Evolutionary conservation across 305 asterid species (phyloP).

Genomic region (Petunia hybrid): DNA sequence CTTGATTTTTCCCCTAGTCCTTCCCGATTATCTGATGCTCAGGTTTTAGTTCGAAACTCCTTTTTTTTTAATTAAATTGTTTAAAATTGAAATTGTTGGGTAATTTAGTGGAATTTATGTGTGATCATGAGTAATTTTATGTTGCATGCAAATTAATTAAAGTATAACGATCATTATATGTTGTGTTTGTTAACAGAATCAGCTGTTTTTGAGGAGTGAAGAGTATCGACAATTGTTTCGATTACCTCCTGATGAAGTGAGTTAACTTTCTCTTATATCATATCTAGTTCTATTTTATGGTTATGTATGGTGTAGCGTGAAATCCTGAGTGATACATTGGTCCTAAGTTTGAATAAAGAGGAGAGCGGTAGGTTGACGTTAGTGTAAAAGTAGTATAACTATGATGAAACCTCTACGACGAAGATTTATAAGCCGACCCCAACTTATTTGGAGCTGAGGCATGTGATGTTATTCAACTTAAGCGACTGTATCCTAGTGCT

Average conservation of each 20-base stretch:
- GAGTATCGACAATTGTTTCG: slow-evolving; percentile 94
- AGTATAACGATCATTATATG: neutral
- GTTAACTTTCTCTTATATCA: slow-evolving; percentile 36
- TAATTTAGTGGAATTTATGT: neutral
- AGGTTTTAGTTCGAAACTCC: neutral
- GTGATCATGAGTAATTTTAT: neutral
- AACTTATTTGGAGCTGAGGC: slow-evolving; percentile 16
- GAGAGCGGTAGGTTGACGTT: neutral
- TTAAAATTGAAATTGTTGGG: neutral
- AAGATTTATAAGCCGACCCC: neutral
- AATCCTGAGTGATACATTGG: neutral
- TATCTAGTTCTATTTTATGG: neutral
- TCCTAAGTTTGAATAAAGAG: neutral
- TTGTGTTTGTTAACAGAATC: slow-evolving; percentile 54
- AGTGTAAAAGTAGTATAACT: neutral
- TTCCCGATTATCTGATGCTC: slow-evolving; percentile 60
- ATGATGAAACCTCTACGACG: neutral
- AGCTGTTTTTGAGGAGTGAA: slow-evolving; percentile 70
- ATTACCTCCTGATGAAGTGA: slow-evolving; percentile 92
- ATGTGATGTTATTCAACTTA: neutral
- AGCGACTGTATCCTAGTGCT: neutral
- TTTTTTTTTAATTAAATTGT: neutral
- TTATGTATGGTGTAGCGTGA: slow-evolving; percentile 2
- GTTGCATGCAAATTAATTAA: neutral
- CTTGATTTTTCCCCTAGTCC: slow-evolving; percentile 52